Evolutionary conservation across 164 flowering plant species (phyloP), one percentile per base, ranked within the genome.

Genomic region (Vitis labrusca): DNA sequence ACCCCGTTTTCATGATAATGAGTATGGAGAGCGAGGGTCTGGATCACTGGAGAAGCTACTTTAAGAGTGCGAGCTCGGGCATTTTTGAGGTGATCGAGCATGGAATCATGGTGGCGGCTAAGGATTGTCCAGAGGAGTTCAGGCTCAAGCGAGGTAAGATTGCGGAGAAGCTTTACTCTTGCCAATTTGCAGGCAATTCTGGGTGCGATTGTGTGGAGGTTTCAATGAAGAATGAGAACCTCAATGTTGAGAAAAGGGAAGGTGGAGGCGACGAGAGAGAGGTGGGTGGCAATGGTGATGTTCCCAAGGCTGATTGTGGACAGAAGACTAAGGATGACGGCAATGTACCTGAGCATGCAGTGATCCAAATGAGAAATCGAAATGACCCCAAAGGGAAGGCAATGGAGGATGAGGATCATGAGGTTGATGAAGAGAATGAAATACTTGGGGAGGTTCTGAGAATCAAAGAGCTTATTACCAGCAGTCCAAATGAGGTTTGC

Each of bases 21-120:
- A 57, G 61, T 19, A n/a, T 19, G 51, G 44, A 9, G 30, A 8
- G n/a, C 8, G 30, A 37, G 50, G 49, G 12, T 17, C 71, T 82
- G 5, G 78, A 83, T 57, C 27, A 76, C 16, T 83, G 85, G 85
- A 65, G 85, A n/a, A 60, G 71, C 50, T 83, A 60, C 55, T 83
- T 83, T 59, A 23, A 66, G 12, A 61, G 71, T 11, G 73, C 78
- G 2, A 61, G 72, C 67, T 67, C 67, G 1, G 73, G 73, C 47
- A 83, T 83, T 12, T 80, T 80, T 69, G 76, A 80, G 14, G 73
- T 83, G 1, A 80, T 80, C 16, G 83, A 83, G 30, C 50, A 69
- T 55, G 83, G 78, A 9, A 80, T 83, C 37, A 14, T 23, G 5
- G 78, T 83, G 8, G 85, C 83, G 9, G 82, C 82, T 50, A 64